These are phyloP conservation scores for Clarireedia monteithiana DNA, from an alignment of 2,329 filamentous ascomycete species.

Conservation along the genomic window DNA sequence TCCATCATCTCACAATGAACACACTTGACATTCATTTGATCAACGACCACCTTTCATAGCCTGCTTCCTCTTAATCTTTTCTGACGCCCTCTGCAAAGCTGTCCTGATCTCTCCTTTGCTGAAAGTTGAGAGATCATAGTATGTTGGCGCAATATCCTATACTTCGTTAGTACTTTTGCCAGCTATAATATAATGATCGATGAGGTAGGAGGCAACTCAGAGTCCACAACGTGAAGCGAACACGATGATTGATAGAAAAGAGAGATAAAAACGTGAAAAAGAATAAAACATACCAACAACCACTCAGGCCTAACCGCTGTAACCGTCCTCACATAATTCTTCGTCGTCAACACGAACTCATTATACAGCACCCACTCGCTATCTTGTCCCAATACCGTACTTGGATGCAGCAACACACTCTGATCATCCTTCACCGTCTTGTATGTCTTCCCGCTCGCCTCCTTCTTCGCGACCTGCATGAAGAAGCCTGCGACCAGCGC, in stretches of 20 bases:
- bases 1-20: background rate
- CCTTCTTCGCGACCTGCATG: constrained; percentile 98
- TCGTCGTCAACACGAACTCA: constrained; percentile 94
- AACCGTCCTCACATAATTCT: constrained; percentile 95
- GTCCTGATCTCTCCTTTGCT: constrained; percentile 80
- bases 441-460: constrained; percentile 82
- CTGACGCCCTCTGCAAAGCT: constrained; percentile 47
- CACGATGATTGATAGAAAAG: background rate
- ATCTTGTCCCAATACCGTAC: constrained; percentile 79
- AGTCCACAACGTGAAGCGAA: background rate
- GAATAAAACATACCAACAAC: constrained; percentile 61
- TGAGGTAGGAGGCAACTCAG: background rate
- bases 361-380: constrained; percentile 98
- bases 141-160: constrained; percentile 85
- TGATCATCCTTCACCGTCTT: constrained; percentile 96
- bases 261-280: constrained; percentile 8
- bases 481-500: constrained; percentile 94
- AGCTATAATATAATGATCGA: background rate
- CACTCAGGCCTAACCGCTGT: constrained; percentile 90
- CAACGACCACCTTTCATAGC: constrained; percentile 24
- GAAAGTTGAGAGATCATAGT: constrained; percentile 82
- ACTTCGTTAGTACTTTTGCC: constrained; percentile 33
- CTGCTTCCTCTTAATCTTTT: constrained; percentile 51
- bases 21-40: background rate
- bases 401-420: constrained; percentile 85